phyloP scores from a whole-genome alignment of 257 asterid species.

The Plantago ovata region DNA sequence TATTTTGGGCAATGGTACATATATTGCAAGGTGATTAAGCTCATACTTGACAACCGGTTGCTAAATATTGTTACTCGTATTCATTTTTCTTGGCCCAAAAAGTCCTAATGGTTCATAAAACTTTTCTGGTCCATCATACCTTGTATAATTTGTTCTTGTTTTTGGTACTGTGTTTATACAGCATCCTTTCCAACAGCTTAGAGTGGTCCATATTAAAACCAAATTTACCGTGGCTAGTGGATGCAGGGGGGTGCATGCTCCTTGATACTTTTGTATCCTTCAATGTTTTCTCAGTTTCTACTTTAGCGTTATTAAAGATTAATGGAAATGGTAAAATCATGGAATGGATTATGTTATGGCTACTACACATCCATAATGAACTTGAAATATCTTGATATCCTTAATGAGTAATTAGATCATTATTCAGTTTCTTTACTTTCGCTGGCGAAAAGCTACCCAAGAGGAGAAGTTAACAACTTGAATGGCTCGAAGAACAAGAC shows the following conservation, averaged over 20 bases:
- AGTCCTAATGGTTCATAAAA: not conserved
- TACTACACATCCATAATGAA: no score
- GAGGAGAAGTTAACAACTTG: slow-evolving; percentile 28
- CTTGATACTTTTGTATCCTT: slow-evolving; percentile 73
- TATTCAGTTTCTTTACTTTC: slow-evolving; percentile 45
- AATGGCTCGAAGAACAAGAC: slow-evolving; percentile 16
- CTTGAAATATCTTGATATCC: slow-evolving; percentile 19
- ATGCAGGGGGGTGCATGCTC: slow-evolving; percentile 63
- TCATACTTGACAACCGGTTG: not conserved
- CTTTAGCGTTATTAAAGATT: not conserved
- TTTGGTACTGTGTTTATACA: slow-evolving; percentile 16
- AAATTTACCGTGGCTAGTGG: slow-evolving; percentile 78
- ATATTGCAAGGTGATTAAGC: slow-evolving; percentile 59
- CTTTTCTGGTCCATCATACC: not conserved
- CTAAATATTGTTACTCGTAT: not conserved
- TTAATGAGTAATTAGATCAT: slow-evolving; percentile 48
- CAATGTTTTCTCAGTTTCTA: not conserved
- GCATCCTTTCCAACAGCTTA: slow-evolving; percentile 64
- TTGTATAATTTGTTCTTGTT: not conserved
- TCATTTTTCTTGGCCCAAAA: not conserved
- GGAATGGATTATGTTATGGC: not conserved
- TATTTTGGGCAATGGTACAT: slow-evolving; percentile 55
- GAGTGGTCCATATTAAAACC: slow-evolving; percentile 52
- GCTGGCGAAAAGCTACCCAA: slow-evolving; percentile 26
- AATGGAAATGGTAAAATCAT: not conserved